Base-by-base conservation (phyloP, 768 basidiomycete genomes). In the Kwoniella bestiolae region DNA sequence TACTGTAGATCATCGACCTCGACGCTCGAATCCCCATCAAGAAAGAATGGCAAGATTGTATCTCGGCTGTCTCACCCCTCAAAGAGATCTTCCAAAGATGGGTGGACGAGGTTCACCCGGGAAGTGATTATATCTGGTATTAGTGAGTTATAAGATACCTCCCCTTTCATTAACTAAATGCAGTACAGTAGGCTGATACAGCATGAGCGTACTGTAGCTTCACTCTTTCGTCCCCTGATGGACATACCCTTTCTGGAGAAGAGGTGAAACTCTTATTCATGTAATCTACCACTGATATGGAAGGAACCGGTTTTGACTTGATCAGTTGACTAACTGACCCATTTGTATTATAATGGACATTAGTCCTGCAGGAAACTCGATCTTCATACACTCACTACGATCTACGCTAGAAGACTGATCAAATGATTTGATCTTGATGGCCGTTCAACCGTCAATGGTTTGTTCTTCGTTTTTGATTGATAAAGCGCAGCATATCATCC, bases 21-120 rank as follows among this genome's bases (percentile, higher is more conserved):
- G 34, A 34, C 9, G n/a, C 52, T 34, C 52, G 16, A 16, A 18
- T 25, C 16, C 16, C 29, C 8, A 32, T 25, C 23, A 25, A 26
- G 12, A 56, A 38, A 38, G 16, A 18, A 18, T 56, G 56, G 56
- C 34, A 56, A 44, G 56, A 35, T n/a, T 56, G 56, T 26, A 44
- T 56, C 18, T 56, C 56, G n/a, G 38, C 56, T n/a, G 34, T 21
- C 6, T 25, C 35, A 14, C 56, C 5, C 9, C 34, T 56, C 18
- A 26, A 23, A 1, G 8, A 56, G 1, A 38, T 56, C 35, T 44
- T 56, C 11, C 34, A 56, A 14, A 32, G 56, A 18, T 56, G 56
- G 56, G 23, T 26, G 3, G 25, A 44, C 12, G 35, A 56, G 4
- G 9, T 14, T 0, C 47, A 49, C 21, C 4, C 38, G 5, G 38